Evolutionary conservation across 83 land plant species (phyloP).

Genomic region (Picea mariana): DNA sequence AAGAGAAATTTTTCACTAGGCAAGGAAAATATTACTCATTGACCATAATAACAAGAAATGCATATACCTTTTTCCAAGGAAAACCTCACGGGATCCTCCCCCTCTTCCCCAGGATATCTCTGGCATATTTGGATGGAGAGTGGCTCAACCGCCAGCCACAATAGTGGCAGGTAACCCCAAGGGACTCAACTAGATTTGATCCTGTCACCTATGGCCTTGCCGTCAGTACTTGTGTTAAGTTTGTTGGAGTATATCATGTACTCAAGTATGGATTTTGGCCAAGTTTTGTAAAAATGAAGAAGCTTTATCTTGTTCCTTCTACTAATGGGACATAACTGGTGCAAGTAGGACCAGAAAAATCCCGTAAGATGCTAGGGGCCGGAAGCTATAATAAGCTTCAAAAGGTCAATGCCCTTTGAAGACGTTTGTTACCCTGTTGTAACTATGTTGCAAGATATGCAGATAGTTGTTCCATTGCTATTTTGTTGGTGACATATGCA

Average conservation of each 20-base stretch:
- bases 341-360: background rate
- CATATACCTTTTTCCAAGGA: too few relatives aligned
- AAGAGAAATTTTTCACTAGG: too few relatives aligned
- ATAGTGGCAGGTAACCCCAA: too few relatives aligned
- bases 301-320: background rate
- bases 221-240: background rate
- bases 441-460: background rate
- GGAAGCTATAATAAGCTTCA: background rate
- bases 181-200: too few relatives aligned
- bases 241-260: background rate
- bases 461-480: background rate
- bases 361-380: background rate
- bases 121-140: too few relatives aligned
- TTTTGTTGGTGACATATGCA: background rate
- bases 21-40: too few relatives aligned
- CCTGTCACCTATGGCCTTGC: too few relatives aligned
- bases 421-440: background rate
- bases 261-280: background rate
- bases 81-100: too few relatives aligned
- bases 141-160: too few relatives aligned
- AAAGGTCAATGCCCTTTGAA: background rate
- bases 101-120: too few relatives aligned
- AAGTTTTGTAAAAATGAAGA: background rate
- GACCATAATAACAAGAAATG: too few relatives aligned
- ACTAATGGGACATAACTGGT: background rate